A percentile compares a stretch with the other conserved stretches of the same genome.
Evolutionary conservation across 257 asterid species (phyloP).

Genomic region (Plantago major): DNA sequence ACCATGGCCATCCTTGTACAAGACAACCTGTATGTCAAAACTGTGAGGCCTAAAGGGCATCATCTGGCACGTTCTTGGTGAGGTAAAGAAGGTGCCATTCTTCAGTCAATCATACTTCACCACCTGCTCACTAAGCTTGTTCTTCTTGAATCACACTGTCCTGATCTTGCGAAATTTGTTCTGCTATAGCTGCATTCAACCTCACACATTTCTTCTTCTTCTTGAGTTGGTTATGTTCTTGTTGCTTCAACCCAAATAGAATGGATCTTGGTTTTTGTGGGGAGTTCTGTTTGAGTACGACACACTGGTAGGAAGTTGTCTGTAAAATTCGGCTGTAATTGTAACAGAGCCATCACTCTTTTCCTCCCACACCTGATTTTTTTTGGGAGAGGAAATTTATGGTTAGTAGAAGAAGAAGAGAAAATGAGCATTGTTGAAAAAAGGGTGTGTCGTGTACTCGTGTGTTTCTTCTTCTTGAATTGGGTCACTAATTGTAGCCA

Average conservation of each 20-base stretch:
- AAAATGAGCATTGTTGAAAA: slow-evolving; percentile 10
- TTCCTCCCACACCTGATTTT: too few relatives aligned
- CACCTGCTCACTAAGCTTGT: too few relatives aligned
- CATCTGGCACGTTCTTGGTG: slow-evolving; percentile 77
- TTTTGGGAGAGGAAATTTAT: too few relatives aligned
- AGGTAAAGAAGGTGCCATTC: slow-evolving; percentile 95
- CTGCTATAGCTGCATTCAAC: slow-evolving; percentile 32
- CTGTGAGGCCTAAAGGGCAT: slow-evolving; percentile 93
- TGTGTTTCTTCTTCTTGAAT: slow-evolving; percentile 12
- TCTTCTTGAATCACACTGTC: too few relatives aligned
- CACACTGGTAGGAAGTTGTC: slow-evolving; percentile 20
- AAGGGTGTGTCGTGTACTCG: neutral
- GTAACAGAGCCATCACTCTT: slow-evolving; percentile 29
- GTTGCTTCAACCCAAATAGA: too few relatives aligned
- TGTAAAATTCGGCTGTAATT: slow-evolving; percentile 18
- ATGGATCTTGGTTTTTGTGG: slow-evolving; percentile 18
- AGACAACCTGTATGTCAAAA: slow-evolving; percentile 79
- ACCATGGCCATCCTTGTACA: slow-evolving; percentile 71
- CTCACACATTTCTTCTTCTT: slow-evolving; percentile 16
- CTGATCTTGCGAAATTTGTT: too few relatives aligned
- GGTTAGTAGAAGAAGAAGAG: neutral
- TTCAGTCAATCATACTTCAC: slow-evolving; percentile 70
- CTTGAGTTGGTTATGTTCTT: too few relatives aligned
- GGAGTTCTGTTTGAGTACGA: slow-evolving; percentile 20
- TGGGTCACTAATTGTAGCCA: slow-evolving; percentile 21